phyloP scores from a whole-genome alignment of 2,329 filamentous ascomycete species.

The Gnomoniopsis sp. region DNA sequence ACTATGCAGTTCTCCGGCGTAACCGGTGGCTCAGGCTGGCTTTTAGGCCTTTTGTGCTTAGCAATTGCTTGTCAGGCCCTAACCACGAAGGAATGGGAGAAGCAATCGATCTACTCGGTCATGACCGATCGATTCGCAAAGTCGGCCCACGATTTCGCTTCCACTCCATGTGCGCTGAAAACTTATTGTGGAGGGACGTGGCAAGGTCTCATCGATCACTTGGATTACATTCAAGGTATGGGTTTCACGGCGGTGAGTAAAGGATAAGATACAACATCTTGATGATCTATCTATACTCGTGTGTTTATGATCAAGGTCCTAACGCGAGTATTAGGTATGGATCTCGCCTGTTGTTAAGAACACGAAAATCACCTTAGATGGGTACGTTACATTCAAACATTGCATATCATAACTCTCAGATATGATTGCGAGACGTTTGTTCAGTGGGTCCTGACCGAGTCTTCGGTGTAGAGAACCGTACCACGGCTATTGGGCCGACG shows the following conservation, averaged over 20 bases:
- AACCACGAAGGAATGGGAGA: conserved; percentile 28
- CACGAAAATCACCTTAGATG: conserved; percentile 37
- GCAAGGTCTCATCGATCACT: conserved; percentile 40
- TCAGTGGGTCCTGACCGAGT: not conserved
- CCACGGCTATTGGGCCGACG: conserved; percentile 50
- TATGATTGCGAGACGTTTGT: not conserved
- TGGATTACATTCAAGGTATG: conserved; percentile 47
- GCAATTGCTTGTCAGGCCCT: not conserved
- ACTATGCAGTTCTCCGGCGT: too few relatives aligned
- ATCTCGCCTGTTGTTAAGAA: conserved; percentile 43
- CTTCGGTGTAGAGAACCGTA: conserved; percentile 20
- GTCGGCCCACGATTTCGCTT: conserved; percentile 33
- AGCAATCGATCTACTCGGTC: conserved; percentile 40
- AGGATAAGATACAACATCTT: too few relatives aligned
- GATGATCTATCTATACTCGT: too few relatives aligned
- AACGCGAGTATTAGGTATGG: conserved; percentile 28
- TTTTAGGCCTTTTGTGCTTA: too few relatives aligned
- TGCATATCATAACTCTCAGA: not conserved
- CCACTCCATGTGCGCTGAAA: conserved; percentile 22
- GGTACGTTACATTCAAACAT: conserved; percentile 3
- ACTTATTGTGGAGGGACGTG: conserved; percentile 49
- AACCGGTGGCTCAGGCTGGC: too few relatives aligned
- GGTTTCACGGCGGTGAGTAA: conserved; percentile 32
- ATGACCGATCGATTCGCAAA: conserved; percentile 41
- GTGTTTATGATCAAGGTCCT: too few relatives aligned